phyloP scores from a whole-genome alignment of 2,329 filamentous ascomycete genomes.

The Pseudogymnoascus sp. region DNA sequence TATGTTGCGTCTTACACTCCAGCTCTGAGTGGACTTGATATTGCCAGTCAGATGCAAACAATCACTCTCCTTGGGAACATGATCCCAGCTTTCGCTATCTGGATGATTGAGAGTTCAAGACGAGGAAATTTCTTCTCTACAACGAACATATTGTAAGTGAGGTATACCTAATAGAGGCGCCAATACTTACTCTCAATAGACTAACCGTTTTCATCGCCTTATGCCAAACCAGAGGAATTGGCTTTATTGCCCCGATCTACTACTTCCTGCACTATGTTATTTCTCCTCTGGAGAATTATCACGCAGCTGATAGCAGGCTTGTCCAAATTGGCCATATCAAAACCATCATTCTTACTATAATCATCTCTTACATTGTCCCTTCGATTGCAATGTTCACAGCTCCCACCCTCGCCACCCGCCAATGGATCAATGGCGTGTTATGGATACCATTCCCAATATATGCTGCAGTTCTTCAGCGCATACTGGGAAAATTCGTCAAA shows the following conservation, averaged over 20 bases:
- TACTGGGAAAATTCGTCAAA: background rate
- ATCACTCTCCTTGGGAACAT: conserved; percentile 24
- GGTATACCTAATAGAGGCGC: no score
- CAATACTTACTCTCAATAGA: conserved; percentile 15
- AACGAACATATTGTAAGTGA: conserved; percentile 14
- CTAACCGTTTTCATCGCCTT: conserved; percentile 17
- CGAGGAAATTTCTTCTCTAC: conserved; percentile 21
- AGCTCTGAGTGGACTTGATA: conserved; percentile 16
- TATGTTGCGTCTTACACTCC: conserved; percentile 22
- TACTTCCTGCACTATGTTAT: conserved; percentile 27
- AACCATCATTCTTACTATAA: conserved; percentile 26
- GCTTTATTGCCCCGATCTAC: conserved; percentile 25
- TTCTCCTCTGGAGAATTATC: conserved; percentile 23
- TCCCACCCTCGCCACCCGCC: conserved; percentile 16
- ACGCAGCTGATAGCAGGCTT: conserved; percentile 26
- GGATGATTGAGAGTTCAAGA: conserved; percentile 19
- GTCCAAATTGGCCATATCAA: conserved; percentile 24
- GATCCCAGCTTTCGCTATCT: conserved; percentile 16
- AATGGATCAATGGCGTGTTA: conserved; percentile 16
- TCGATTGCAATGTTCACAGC: conserved; percentile 21
- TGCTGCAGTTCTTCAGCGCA: background rate
- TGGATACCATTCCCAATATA: conserved; percentile 5
- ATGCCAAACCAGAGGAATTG: conserved; percentile 22
- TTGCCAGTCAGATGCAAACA: conserved; percentile 16
- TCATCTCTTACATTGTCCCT: conserved; percentile 23